These are phyloP conservation scores for Malus hybrid DNA, from an alignment of 331 rosid species.

Conservation along the genomic window DNA sequence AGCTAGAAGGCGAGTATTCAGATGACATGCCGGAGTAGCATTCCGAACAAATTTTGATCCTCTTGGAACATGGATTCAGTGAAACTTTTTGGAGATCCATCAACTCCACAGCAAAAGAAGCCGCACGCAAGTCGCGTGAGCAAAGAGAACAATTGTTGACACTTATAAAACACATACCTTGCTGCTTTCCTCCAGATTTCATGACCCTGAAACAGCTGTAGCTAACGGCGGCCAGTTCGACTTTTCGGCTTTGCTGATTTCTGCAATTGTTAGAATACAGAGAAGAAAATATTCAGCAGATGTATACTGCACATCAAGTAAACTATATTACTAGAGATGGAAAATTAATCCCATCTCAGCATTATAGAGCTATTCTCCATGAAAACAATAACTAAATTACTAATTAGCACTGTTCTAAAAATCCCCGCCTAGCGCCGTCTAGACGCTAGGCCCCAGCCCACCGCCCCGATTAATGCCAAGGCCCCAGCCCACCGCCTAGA, in stretches of 20 bases:
- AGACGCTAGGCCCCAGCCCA: too few relatives aligned
- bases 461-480: too few relatives aligned
- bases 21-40: slow-evolving; percentile 12
- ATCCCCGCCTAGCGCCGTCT: too few relatives aligned
- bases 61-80: neutral
- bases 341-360: neutral
- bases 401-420: too few relatives aligned
- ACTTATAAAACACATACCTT: slow-evolving; percentile 8
- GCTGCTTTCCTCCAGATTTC: slow-evolving; percentile 10
- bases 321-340: neutral
- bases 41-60: neutral
- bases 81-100: neutral
- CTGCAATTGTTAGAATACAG: slow-evolving; percentile 35
- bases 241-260: slow-evolving; percentile 66
- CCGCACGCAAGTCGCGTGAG: neutral
- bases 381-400: neutral
- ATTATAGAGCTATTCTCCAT: neutral
- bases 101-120: neutral
- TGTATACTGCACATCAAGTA: neutral
- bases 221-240: slow-evolving; percentile 65
- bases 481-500: too few relatives aligned
- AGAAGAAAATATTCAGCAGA: neutral
- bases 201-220: slow-evolving; percentile 13
- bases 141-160: neutral
- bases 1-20: slow-evolving; percentile 6